phyloP scores from a whole-genome alignment of 495 filamentous ascomycete species.

The Jackrogersella minutella region DNA sequence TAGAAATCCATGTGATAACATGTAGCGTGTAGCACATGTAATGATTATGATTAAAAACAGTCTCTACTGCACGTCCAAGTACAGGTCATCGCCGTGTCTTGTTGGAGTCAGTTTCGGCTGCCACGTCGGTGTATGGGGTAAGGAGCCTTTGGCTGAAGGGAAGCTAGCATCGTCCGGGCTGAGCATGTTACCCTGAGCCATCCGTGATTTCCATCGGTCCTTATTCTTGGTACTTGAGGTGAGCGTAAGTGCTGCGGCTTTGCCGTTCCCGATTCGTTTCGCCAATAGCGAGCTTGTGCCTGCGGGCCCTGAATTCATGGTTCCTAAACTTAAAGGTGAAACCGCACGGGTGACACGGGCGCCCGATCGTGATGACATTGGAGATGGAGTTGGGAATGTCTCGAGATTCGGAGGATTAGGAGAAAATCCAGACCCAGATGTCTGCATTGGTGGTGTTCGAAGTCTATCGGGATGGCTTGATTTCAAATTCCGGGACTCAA shows the following conservation, averaged over 20 bases:
- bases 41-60: not conserved
- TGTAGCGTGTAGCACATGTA: not conserved
- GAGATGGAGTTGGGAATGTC: conserved; percentile 27
- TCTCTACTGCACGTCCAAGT: conserved; percentile 50
- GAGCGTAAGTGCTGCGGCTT: conserved; percentile 52
- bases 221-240: conserved; percentile 32
- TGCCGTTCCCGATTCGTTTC: conserved; percentile 58
- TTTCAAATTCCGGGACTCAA: not conserved
- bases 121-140: conserved; percentile 60
- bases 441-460: conserved; percentile 31
- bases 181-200: conserved; percentile 5
- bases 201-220: conserved; percentile 27
- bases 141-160: conserved; percentile 31
- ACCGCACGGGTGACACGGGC: conserved; percentile 17
- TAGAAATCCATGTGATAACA: not conserved
- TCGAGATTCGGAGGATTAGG: conserved; percentile 30
- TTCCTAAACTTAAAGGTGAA: conserved; percentile 32
- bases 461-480: conserved; percentile 17
- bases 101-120: conserved; percentile 55
- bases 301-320: conserved; percentile 32
- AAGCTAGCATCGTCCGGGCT: conserved; percentile 22
- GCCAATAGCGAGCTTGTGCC: conserved; percentile 52
- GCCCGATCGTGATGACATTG: conserved; percentile 23
- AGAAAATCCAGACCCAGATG: conserved; percentile 28
- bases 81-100: conserved; percentile 52